Percentiles rank a stretch among this genome's conserved stretches.
phyloP scores from a whole-genome alignment of 2,329 filamentous ascomycete genomes.

The Monilinia polystroma region DNA sequence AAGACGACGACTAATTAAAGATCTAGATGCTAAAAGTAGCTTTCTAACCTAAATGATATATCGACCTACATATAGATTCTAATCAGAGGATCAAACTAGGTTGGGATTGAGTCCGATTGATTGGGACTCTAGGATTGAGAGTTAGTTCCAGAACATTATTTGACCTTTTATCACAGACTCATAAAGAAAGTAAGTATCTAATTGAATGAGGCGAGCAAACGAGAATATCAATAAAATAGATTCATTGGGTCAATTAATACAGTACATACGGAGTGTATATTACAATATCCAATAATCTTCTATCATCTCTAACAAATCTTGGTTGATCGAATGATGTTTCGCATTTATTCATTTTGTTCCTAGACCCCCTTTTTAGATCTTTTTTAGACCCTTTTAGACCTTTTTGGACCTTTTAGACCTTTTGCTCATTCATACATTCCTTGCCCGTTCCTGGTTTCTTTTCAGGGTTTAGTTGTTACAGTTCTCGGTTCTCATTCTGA shows the following conservation, averaged over 20 bases:
- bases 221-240: neutral
- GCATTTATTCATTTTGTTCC: neutral
- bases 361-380: neutral
- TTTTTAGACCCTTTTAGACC: neutral
- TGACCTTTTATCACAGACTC: neutral
- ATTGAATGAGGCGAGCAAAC: conserved; percentile 12
- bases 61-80: too few species aligned
- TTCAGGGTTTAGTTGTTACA: neutral
- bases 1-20: neutral
- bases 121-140: neutral
- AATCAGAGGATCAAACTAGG: too few species aligned
- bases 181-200: neutral
- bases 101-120: too few species aligned
- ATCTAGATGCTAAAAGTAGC: neutral
- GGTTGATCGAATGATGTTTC: conserved; percentile 7
- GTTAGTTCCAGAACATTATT: neutral
- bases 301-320: neutral
- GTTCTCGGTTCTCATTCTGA: neutral
- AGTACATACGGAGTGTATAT: neutral
- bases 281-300: neutral
- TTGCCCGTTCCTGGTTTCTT: neutral
- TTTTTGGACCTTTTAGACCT: neutral
- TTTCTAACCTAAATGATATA: too few species aligned
- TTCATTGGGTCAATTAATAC: neutral
- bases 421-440: neutral